Evolutionary conservation across 1,284 basidiomycete genomes (phyloP), one percentile per base, ranked within the genome.

Genomic region (Salmacisia buchloeana): DNA sequence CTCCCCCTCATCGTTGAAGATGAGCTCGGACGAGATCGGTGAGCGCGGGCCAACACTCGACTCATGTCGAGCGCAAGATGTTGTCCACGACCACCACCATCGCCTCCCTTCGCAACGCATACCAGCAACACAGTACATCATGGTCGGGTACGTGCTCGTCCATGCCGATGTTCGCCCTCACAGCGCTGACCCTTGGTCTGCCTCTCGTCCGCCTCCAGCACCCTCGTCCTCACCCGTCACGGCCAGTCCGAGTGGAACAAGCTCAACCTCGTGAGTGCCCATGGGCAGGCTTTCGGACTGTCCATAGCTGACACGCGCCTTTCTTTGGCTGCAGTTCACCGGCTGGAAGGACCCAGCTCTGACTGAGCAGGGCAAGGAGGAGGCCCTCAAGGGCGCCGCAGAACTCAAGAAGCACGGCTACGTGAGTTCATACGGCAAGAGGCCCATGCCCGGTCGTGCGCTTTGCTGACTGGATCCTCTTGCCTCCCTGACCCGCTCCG

Each of bases 241-340:
- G 77, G 77, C 43, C 76, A 79, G 66, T 78, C 76, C 62, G 77
- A 79, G 65, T 79, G 77, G 77, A 79, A 79, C 76, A 78, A 79
- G 71, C 70, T 75, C 61, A 79, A 79, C 74, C 67, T 79, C 7
- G 68, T 71, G 31, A 25, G 68, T 64, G 15, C 2, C 34, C n/a
- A n/a, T n/a, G 36, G n/a, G 12, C 25, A 5, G 21, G 21, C 54
- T n/a, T 45, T 7, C 62, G 52, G 31, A 18, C 35, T 13, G 12
- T 33, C 12, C 23, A 9, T 58, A 3, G 33, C 61, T 58, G 56
- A 52, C 45, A 15, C 5, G 10, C 33, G 7, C 15, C 27, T 23
- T 25, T 25, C 25, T 23, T 31, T 59, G 23, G 18, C n/a, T 29
- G 6, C 60, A 70, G 69, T 78, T 78, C 70, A 78, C 77, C 27